Evolutionary conservation across 1,284 basidiomycete genomes (phyloP), one percentile per base, ranked within the genome.

Genomic region (Earliella scabrosa): DNA sequence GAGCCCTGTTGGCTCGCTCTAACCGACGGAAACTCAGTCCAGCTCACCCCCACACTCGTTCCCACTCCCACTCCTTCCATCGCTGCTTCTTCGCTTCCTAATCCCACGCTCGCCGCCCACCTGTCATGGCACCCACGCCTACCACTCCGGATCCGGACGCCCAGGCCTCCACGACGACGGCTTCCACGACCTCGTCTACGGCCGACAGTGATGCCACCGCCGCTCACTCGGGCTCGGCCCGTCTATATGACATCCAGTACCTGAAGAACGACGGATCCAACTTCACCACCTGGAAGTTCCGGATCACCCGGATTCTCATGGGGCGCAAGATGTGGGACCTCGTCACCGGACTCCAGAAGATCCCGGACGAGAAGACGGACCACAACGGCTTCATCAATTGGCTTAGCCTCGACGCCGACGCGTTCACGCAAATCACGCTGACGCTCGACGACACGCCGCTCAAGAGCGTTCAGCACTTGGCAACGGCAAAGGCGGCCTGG

Each of bases 381-480:
- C 18, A 13, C 16, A 18, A 16, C 2, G 36, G 36, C 36, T 18
- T n/a, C 36, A 2, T 9, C 16, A 3, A 9, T 8, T 38, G 5
- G 7, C 16, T 18, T 21, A 36, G 32, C 36, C 31, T 39, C 6
- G 53, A 61, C 36, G 50, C 49, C n/a, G 59, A 60, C 26, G 59
- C 65, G 10, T 18, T 45, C 23, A 54, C 50, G 40, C 65, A 67
- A 31, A 63, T 67, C 54, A 61, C 54, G 11, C 56, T 65, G 16
- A 67, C 58, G 18, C 52, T 66, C 21, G 55, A 59, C 24, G 63
- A 65, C 38, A 57, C 60, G 34, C 65, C 59, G 2, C 60, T 65
- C 18, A 57, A 53, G 41, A 45, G 62, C n/a, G 60, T 65, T 23
- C 31, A 63, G 7, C 45, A 59, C 35, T 43, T 45, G 7, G 44